These are phyloP conservation scores for Fusarium paranaense DNA, from an alignment of 2,329 filamentous ascomycete genomes.

Conservation along the genomic window DNA sequence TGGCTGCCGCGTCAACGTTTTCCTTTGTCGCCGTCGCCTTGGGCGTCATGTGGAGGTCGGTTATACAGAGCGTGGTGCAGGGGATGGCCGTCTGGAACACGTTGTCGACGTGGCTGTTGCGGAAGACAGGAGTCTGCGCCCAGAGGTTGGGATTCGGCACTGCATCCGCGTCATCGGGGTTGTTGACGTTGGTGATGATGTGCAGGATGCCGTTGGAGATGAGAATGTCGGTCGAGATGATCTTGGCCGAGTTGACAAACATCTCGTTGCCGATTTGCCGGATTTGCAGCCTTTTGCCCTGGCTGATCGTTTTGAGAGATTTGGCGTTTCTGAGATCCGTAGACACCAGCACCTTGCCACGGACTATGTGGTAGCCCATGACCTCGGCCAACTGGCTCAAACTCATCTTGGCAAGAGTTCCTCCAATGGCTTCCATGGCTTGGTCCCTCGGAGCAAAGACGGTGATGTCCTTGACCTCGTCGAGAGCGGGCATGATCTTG, in stretches of 20 bases:
- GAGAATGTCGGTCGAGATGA: slow-evolving; percentile 65
- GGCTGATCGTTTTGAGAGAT: slow-evolving; percentile 50
- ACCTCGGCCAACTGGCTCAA: slow-evolving; percentile 61
- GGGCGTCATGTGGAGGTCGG: slow-evolving; percentile 38
- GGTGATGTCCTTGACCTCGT: slow-evolving; percentile 61
- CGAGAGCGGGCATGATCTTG: slow-evolving; percentile 54
- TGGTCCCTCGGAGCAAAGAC: slow-evolving; percentile 73
- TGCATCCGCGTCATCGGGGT: slow-evolving; percentile 52
- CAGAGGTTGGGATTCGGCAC: slow-evolving; percentile 52
- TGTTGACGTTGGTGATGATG: slow-evolving; percentile 66
- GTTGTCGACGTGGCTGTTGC: slow-evolving; percentile 58
- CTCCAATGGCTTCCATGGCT: slow-evolving; percentile 69
- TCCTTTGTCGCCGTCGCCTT: slow-evolving; percentile 18
- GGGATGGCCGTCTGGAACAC: slow-evolving; percentile 58
- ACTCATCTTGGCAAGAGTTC: slow-evolving; percentile 60
- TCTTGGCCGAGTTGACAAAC: slow-evolving; percentile 65
- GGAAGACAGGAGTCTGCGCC: slow-evolving; percentile 65
- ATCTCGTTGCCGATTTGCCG: slow-evolving; percentile 57
- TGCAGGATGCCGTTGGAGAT: slow-evolving; percentile 70
- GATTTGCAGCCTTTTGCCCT: slow-evolving; percentile 51
- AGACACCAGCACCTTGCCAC: slow-evolving; percentile 65
- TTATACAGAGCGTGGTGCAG: slow-evolving; percentile 53
- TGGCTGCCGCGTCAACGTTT: slow-evolving; percentile 27
- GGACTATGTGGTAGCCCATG: slow-evolving; percentile 74
- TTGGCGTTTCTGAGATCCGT: slow-evolving; percentile 50